Conservation (phyloP, 805 yeast genomes). For the Tetrapisispora namnaoensis region DNA sequence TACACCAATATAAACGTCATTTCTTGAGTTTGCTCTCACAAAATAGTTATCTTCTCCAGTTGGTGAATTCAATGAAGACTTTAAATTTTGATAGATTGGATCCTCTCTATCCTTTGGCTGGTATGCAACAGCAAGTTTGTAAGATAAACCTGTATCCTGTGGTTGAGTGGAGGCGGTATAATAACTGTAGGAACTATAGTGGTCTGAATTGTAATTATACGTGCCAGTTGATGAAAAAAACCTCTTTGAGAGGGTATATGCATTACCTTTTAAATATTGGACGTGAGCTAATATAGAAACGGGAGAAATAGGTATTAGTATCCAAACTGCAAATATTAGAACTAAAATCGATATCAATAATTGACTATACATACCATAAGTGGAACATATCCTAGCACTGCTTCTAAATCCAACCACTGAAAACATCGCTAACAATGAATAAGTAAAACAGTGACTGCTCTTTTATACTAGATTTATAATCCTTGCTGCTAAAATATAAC, state of each 20-base stretch:
- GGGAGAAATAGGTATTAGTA: constrained; percentile 4
- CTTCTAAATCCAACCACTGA: constrained; percentile 10
- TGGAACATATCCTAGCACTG: constrained; percentile 6
- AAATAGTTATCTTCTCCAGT: constrained; percentile 75
- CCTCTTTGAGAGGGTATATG: constrained; percentile 11
- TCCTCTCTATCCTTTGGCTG: constrained; percentile 64
- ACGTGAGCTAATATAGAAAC: constrained; percentile 11
- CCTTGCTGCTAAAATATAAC: background rate
- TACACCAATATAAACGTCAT: constrained; percentile 54
- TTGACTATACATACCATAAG: constrained; percentile 15
- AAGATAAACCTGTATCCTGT: constrained; percentile 27
- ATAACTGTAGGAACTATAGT: background rate
- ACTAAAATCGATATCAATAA: constrained; percentile 7
- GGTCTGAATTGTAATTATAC: background rate
- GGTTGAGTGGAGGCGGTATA: background rate
- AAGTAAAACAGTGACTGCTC: background rate
- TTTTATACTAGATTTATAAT: too few relatives aligned
- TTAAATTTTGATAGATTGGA: constrained; percentile 31
- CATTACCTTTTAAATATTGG: constrained; percentile 13
- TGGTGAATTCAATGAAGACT: constrained; percentile 39
- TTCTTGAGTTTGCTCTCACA: constrained; percentile 30
- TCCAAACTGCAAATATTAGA: constrained; percentile 6
- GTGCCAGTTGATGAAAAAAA: constrained; percentile 10
- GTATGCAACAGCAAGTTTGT: constrained; percentile 56
- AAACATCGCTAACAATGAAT: constrained; percentile 7